A percentile compares a stretch with the other conserved stretches of the same genome.
These are phyloP conservation scores for Cystobasidium onofrii DNA, from an alignment of 768 basidiomycete species.

Conservation along the genomic window DNA sequence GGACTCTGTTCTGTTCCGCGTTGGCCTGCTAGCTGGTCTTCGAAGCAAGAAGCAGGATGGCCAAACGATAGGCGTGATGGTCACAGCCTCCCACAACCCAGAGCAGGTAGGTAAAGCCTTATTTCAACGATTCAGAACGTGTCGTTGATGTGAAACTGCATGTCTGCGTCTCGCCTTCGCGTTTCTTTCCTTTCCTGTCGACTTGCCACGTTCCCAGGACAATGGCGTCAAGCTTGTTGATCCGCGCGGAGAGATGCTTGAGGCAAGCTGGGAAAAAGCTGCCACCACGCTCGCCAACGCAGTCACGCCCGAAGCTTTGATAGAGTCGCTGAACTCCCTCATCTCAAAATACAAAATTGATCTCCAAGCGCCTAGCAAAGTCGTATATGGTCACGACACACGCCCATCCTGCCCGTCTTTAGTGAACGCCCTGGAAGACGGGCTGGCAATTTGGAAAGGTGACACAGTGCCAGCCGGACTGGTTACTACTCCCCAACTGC, in stretches of 20 bases:
- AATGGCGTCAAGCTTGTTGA: slow-evolving; percentile 99
- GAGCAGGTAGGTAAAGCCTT: slow-evolving; percentile 58
- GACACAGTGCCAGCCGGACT: slow-evolving; percentile 67
- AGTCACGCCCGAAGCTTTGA: slow-evolving; percentile 61
- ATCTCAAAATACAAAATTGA: slow-evolving; percentile 65
- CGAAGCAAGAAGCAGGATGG: slow-evolving; percentile 87
- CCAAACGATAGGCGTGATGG: slow-evolving; percentile 90
- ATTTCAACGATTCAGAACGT: not conserved
- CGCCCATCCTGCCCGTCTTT: slow-evolving; percentile 74
- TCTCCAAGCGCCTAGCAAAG: slow-evolving; percentile 63
- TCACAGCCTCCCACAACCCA: slow-evolving; percentile 99
- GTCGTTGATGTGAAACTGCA: slow-evolving; percentile 7
- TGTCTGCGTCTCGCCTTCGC: not conserved
- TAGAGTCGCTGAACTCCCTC: slow-evolving; percentile 58
- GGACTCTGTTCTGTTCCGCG: slow-evolving; percentile 87
- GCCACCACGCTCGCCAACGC: slow-evolving; percentile 84
- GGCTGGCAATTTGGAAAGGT: slow-evolving; percentile 49
- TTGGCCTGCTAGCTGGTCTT: slow-evolving; percentile 79
- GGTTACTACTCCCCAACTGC: slow-evolving; percentile 87
- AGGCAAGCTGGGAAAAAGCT: slow-evolving; percentile 79
- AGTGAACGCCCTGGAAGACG: slow-evolving; percentile 69
- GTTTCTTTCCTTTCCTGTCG: not conserved
- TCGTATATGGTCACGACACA: slow-evolving; percentile 88
- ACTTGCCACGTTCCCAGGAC: slow-evolving; percentile 55
- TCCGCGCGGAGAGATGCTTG: slow-evolving; percentile 94